Percentiles rank a stretch among this genome's conserved stretches.
Conservation (phyloP, 2,329 filamentous ascomycete species). For the Kalmusia sp. region DNA sequence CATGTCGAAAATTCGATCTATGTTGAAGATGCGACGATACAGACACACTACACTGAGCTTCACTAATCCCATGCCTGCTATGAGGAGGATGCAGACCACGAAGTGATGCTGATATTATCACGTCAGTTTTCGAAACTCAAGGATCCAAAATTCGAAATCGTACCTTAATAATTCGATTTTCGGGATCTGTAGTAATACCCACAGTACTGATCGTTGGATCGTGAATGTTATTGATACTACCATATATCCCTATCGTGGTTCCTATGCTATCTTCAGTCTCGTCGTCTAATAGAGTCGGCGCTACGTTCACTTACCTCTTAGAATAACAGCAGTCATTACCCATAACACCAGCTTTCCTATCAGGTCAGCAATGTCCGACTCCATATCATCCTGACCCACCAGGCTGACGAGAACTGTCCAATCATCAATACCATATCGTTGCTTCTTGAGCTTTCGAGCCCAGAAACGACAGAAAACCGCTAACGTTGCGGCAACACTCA, state of each 20-base stretch:
- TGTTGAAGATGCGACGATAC: constrained; percentile 6
- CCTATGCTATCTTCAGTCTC: background rate
- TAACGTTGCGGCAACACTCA: constrained; percentile 1
- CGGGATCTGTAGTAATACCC: background rate
- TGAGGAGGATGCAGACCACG: constrained; percentile 3
- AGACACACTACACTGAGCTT: constrained; percentile 9
- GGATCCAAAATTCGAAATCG: no score
- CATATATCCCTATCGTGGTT: background rate
- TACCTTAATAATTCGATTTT: background rate
- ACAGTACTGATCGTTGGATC: background rate
- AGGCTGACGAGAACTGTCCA: constrained; percentile 9
- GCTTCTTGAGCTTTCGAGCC: constrained; percentile 1
- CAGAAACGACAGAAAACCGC: constrained; percentile 3
- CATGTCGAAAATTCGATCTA: background rate
- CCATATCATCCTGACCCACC: background rate
- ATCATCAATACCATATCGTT: constrained; percentile 3
- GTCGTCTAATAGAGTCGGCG: background rate
- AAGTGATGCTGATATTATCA: constrained; percentile 4
- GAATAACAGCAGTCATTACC: constrained; percentile 2
- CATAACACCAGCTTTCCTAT: background rate
- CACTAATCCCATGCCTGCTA: constrained; percentile 4
- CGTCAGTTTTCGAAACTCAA: background rate
- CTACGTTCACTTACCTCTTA: background rate
- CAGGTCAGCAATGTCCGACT: background rate
- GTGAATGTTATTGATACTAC: background rate